Evolutionary conservation across 345 rosid genomes (phyloP).

Genomic region (Angophora floribunda): DNA sequence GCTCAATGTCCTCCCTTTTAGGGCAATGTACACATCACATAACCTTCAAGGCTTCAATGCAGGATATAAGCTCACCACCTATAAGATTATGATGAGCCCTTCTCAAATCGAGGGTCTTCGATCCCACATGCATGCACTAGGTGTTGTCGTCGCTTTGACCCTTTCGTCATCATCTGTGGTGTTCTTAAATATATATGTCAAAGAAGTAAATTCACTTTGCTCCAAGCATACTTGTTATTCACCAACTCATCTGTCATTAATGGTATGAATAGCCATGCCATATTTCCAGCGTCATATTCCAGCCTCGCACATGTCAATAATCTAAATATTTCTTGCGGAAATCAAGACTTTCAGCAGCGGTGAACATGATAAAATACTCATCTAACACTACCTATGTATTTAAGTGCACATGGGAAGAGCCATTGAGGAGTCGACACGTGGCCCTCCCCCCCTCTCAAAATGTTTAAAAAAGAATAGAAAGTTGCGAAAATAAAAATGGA

Average conservation of each 20-base stretch:
- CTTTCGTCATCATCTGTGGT: not conserved
- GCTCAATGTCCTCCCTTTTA: not conserved
- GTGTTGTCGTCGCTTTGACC: not conserved
- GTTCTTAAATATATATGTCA: not conserved
- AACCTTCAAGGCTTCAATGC: not conserved
- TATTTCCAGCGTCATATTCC: not conserved
- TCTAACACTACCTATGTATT: not conserved
- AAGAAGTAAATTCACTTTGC: not conserved
- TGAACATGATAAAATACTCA: not conserved
- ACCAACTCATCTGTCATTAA: not conserved
- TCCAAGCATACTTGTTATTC: not conserved
- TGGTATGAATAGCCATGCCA: not conserved
- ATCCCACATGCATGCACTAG: not conserved
- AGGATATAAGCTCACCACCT: not conserved
- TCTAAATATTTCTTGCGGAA: not conserved
- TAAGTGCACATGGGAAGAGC: not conserved
- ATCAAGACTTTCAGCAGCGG: not conserved
- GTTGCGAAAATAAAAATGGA: not conserved
- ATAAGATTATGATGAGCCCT: not conserved
- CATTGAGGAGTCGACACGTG: not conserved
- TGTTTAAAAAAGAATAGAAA: not conserved
- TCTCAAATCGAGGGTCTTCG: not conserved
- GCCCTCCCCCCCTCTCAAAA: not conserved
- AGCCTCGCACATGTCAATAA: not conserved
- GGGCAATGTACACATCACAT: not conserved